Percentiles rank a stretch among this genome's conserved stretches.
Evolutionary conservation across 257 asterid genomes (phyloP).

Genomic region (Osmanthus fragrans): DNA sequence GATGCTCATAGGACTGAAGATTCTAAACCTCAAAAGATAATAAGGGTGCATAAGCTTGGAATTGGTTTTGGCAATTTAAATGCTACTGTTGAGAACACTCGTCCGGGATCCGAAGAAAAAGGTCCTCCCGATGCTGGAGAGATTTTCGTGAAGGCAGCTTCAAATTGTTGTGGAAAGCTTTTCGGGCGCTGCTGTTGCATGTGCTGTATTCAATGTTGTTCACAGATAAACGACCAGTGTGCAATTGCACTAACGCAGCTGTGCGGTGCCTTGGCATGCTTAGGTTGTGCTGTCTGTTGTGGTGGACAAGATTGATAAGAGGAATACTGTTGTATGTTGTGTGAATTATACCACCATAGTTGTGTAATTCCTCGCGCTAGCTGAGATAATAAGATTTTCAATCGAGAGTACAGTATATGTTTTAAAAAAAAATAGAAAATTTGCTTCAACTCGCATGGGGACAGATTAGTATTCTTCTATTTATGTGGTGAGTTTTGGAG

Average conservation of each 20-base stretch:
- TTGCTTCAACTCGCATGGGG: not conserved
- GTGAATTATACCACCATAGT: not conserved
- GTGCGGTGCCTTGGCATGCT: constrained; percentile 64
- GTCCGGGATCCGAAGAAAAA: constrained; percentile 48
- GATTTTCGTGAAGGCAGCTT: constrained; percentile 56
- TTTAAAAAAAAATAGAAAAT: not conserved
- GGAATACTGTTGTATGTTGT: not conserved
- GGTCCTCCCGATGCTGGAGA: constrained; percentile 61
- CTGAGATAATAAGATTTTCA: not conserved
- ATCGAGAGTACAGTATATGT: not conserved
- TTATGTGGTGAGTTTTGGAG: not conserved
- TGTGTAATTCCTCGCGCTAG: not conserved
- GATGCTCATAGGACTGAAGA: constrained; percentile 45
- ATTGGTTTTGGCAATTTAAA: constrained; percentile 69
- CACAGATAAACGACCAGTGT: constrained; percentile 71
- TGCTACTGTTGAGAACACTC: constrained; percentile 68
- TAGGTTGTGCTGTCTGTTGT: constrained; percentile 73
- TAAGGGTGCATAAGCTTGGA: constrained; percentile 37
- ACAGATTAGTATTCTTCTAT: not conserved
- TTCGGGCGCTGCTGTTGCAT: constrained; percentile 71
- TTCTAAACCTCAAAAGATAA: constrained; percentile 33
- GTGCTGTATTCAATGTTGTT: constrained; percentile 72
- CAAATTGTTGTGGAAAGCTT: constrained; percentile 62
- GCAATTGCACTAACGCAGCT: constrained; percentile 64
- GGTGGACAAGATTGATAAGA: constrained; percentile 40